phyloP scores from a whole-genome alignment of 805 yeast genomes.

The Candida methanosorbosa region DNA sequence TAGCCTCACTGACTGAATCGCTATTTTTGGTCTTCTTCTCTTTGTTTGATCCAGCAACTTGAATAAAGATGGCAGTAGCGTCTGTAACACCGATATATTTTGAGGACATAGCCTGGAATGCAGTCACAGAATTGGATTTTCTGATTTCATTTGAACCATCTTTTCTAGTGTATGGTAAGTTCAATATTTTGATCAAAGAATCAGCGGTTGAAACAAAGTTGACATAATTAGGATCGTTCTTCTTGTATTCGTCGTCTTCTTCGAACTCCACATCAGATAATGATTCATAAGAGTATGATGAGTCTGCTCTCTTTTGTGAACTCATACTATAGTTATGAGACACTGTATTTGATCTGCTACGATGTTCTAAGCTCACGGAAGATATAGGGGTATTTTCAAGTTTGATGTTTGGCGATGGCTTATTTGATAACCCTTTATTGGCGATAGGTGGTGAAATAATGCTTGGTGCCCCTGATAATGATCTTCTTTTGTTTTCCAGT shows the following conservation, averaged over 20 bases:
- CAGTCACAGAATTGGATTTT: constrained; percentile 13
- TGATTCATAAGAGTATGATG: background rate
- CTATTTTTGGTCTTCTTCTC: background rate
- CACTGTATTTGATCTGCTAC: no score
- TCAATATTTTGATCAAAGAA: constrained; percentile 9
- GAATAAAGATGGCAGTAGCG: constrained; percentile 12
- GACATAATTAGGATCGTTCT: constrained; percentile 2
- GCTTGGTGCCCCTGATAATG: background rate
- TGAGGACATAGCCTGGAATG: constrained; percentile 13
- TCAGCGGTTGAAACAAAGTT: constrained; percentile 11
- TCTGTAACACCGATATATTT: constrained; percentile 12
- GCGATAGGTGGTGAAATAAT: background rate
- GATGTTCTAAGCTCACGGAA: no score
- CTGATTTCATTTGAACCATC: constrained; percentile 10
- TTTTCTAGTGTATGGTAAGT: constrained; percentile 9
- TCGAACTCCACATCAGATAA: constrained; percentile 1
- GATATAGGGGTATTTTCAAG: no score
- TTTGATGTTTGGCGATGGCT: no score
- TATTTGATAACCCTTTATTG: no score
- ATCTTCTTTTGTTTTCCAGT: background rate
- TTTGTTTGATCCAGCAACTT: constrained; percentile 5
- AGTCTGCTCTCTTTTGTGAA: no score
- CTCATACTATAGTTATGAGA: no score
- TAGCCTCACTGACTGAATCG: constrained; percentile 7
- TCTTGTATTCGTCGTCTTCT: no score